Evolutionary conservation across 2,329 filamentous ascomycete species (phyloP), one percentile per base, ranked within the genome.

Genomic region (Cercospora janseana): DNA sequence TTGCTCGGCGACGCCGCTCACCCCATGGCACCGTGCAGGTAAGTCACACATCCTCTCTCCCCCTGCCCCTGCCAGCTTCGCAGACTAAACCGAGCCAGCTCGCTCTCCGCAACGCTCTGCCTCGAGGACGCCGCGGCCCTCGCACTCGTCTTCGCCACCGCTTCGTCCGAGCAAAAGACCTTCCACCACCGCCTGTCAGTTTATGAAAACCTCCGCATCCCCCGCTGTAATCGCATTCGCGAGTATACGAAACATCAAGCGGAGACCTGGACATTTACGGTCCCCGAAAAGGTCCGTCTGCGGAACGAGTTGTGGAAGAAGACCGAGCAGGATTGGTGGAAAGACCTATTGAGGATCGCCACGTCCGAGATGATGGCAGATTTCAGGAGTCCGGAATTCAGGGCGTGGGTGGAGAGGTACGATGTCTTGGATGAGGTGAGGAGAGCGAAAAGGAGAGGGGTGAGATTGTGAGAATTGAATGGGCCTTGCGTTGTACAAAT

Each of bases 111-210:
- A 15, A 31, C 38, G 43, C 40, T 51, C 41, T 48, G 51, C 1
- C 16, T 54, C 46, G 46, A 54, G 44, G 46, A 54, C 23, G 47
- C 51, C 21, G 41, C 28, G n/a, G 29, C 45, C 13, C 47, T 54
- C 10, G 41, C 46, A 20, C 28, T 35, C 27, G 35, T 54, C 16
- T 35, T 54, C 3, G 3, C 51, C 13, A 13, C 12, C 16, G 32
- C 38, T 9, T 27, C 31, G 2, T 29, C 51, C 6, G 12, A 12
- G 9, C n/a, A 26, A 18, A 16, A 49, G n/a, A n/a, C n/a, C 21
- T 20, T 51, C 8, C 27, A n/a, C n/a, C 21, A 35, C 15, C 21
- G 20, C 15, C 18, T 43, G 15, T 12, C n/a, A 10, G n/a, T 23
- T 5, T 54, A 54, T 37, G 46, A 54, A 37, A 41, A 28, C 3